Base-by-base conservation (phyloP, 2,329 filamentous ascomycete genomes). In the Cadophora sp. region DNA sequence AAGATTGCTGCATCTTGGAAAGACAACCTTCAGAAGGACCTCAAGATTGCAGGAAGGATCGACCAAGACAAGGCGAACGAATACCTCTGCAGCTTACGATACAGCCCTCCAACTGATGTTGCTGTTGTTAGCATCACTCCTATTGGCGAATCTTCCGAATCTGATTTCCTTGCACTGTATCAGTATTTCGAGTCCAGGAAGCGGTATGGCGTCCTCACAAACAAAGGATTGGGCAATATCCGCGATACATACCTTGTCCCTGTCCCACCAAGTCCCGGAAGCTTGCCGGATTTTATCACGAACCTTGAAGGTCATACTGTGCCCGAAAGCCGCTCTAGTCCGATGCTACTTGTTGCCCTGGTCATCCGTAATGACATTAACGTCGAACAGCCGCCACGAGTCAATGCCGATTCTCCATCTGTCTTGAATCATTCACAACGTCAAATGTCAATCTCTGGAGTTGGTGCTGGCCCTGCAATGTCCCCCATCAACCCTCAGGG, bases 211-310 rank as follows among this genome's bases (percentile, higher is more conserved):
- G 95, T 98, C 1, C 86, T 97, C 7, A 90, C 90, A 16, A 92
- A 95, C 76, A 91, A 92, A 78, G 86, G 87, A 0, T 81, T 89
- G 34, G 86, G 89, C 24, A 91, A 93, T 69, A 91, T 97, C 60
- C 91, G 94, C 68, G 95, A 98, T 77, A 92, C 94, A 1, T 98
- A 98, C 78, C 86, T 98, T 37, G 91, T 97, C 11, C 95, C 96
- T 0, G 88, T 98, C 4, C 88, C 93, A 37, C 86, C 89, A 5
- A 93, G 92, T 29, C 84, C 87, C 29, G 84, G 83, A 40, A 87
- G 86, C 61, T 87, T 95, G 53, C 95, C 96, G 0, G 92, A 94
- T 70, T 97, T 97, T 75, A 89, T 97, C 79, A 87, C 93, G 69
- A 92, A 97, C 76, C 86, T 98, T n/a, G 90, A 93, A 71, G 91